phyloP scores from a whole-genome alignment of 331 rosid species.

The Quercus phellos region DNA sequence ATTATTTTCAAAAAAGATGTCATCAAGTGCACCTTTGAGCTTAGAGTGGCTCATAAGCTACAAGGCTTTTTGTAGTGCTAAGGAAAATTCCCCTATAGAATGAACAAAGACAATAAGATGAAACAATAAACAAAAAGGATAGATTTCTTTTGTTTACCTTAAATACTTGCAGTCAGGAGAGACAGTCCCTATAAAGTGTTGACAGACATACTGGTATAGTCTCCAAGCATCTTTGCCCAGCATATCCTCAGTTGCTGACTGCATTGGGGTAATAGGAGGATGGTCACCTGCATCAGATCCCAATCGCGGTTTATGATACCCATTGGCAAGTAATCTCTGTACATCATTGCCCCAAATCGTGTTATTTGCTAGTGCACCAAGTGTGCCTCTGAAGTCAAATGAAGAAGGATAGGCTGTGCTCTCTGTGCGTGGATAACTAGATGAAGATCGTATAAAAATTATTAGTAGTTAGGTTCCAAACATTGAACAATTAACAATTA shows the following conservation, averaged over 20 bases:
- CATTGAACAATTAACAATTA: neutral
- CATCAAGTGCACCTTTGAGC: too few species aligned
- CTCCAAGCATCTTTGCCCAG: constrained; percentile 87
- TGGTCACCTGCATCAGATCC: constrained; percentile 95
- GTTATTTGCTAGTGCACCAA: constrained; percentile 60
- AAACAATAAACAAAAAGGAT: constrained; percentile 7
- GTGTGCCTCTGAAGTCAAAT: constrained; percentile 78
- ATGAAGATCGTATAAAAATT: constrained; percentile 31
- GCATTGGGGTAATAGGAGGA: constrained; percentile 96
- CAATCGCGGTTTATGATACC: constrained; percentile 66
- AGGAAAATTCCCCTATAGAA: neutral
- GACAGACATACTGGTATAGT: constrained; percentile 82
- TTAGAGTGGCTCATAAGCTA: neutral
- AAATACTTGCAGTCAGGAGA: constrained; percentile 89
- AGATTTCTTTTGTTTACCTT: constrained; percentile 39
- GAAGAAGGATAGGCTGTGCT: constrained; percentile 94
- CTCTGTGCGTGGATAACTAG: constrained; percentile 95
- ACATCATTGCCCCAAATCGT: constrained; percentile 73
- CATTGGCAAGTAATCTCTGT: constrained; percentile 49
- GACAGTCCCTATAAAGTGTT: constrained; percentile 81
- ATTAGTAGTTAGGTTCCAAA: constrained; percentile 18
- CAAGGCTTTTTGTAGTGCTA: neutral
- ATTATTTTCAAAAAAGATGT: too few species aligned
- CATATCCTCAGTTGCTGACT: constrained; percentile 72
- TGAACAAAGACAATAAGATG: constrained; percentile 17